A percentile compares a stretch with the other conserved stretches of the same genome.
These are phyloP conservation scores for Xylariaceae sp. DNA, from an alignment of 2,329 filamentous ascomycete genomes.

Conservation along the genomic window DNA sequence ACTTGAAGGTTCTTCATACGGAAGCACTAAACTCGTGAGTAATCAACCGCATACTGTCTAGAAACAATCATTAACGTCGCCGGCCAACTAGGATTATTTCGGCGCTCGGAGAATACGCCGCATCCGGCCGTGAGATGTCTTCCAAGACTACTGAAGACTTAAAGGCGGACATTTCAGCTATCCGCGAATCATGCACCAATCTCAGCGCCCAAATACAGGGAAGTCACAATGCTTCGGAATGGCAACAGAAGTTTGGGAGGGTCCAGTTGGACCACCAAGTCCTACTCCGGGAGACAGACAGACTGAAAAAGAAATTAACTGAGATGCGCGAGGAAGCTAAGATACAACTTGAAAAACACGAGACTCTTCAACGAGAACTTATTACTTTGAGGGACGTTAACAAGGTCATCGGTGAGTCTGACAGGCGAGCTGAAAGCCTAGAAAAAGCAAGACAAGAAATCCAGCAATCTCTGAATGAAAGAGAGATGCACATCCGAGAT, in stretches of 20 bases:
- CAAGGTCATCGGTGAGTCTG: slow-evolving; percentile 8
- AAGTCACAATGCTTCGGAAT: slow-evolving; percentile 14
- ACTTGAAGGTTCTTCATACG: slow-evolving; percentile 19
- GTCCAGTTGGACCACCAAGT: slow-evolving; percentile 12
- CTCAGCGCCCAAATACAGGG: slow-evolving; percentile 10
- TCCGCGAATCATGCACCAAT: slow-evolving; percentile 8
- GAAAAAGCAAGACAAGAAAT: slow-evolving; percentile 15
- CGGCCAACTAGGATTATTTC: slow-evolving; percentile 11
- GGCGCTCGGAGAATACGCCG: slow-evolving; percentile 11
- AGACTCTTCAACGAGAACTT: slow-evolving; percentile 18
- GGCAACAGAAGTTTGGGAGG: slow-evolving; percentile 21
- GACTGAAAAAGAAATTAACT: slow-evolving; percentile 20
- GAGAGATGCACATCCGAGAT: slow-evolving; percentile 12
- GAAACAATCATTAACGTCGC: slow-evolving; percentile 5
- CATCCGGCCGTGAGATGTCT: slow-evolving; percentile 11
- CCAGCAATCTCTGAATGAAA: slow-evolving; percentile 15
- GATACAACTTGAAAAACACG: slow-evolving; percentile 10
- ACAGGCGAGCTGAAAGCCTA: slow-evolving; percentile 12
- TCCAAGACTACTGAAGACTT: slow-evolving; percentile 5
- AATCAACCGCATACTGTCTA: background rate
- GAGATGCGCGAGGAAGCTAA: slow-evolving; percentile 8
- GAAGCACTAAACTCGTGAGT: slow-evolving; percentile 22
- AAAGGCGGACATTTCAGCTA: slow-evolving; percentile 8
- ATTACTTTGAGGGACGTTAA: slow-evolving; percentile 4
- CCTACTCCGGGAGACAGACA: slow-evolving; percentile 13